Percentiles rank a stretch among this genome's conserved stretches.
Conservation (phyloP, 2,329 filamentous ascomycete species). For the Trichoderma atrobrunneum region DNA sequence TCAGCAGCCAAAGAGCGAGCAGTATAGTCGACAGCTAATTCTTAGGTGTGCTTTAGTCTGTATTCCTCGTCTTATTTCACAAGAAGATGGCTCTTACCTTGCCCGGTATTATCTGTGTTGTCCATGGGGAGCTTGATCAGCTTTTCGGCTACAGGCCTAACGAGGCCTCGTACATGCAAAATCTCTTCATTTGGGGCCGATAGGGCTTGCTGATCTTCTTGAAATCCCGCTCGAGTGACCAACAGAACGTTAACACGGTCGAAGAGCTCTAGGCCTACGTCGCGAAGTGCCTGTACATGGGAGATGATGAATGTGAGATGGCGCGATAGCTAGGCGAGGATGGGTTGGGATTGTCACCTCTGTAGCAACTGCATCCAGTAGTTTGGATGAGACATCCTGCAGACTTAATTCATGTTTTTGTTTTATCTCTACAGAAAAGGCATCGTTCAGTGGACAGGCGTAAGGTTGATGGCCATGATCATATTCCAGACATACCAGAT, state of each 20-base stretch:
- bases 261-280: background rate
- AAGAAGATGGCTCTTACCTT: background rate
- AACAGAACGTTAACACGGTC: background rate
- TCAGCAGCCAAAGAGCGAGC: conserved; percentile 11
- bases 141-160: background rate
- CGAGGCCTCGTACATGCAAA: background rate
- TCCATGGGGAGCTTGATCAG: background rate
- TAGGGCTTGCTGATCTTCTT: background rate
- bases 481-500: background rate
- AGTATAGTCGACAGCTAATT: background rate
- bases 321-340: background rate
- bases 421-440: background rate
- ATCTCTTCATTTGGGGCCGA: background rate
- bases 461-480: background rate
- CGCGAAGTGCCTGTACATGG: background rate
- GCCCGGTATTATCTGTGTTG: background rate
- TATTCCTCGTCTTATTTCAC: too few relatives aligned
- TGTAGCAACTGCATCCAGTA: background rate
- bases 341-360: background rate
- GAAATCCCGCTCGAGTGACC: background rate
- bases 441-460: background rate
- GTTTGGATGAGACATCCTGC: background rate
- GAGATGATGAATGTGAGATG: background rate
- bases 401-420: background rate
- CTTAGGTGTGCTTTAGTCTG: background rate